These are phyloP conservation scores for Delitschia confertaspora DNA, from an alignment of 495 filamentous ascomycete species.

Conservation along the genomic window DNA sequence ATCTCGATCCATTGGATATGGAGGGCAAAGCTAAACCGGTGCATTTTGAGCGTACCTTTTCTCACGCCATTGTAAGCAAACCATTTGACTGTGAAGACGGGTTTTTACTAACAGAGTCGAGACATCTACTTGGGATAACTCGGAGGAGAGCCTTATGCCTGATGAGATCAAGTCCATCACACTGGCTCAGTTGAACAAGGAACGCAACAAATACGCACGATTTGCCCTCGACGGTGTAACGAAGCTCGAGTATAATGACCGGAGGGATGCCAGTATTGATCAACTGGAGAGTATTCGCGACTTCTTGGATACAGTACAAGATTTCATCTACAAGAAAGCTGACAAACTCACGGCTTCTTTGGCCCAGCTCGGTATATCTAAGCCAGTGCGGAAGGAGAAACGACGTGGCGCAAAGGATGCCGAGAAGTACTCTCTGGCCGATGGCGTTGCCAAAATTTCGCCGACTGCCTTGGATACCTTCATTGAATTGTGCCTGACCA, in stretches of 20 bases:
- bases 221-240: conserved; percentile 26
- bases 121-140: conserved; percentile 64
- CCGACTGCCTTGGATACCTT: conserved; percentile 61
- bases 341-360: conserved; percentile 40
- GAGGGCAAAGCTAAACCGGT: conserved; percentile 90
- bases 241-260: conserved; percentile 51
- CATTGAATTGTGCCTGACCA: conserved; percentile 71
- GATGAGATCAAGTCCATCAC: conserved; percentile 62
- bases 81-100: too few species aligned
- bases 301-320: conserved; percentile 68
- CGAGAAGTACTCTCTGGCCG: conserved; percentile 27
- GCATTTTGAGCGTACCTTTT: conserved; percentile 85
- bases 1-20: conserved; percentile 94
- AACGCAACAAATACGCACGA: conserved; percentile 57
- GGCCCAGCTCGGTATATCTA: conserved; percentile 9
- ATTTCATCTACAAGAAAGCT: conserved; percentile 55
- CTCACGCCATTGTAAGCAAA: conserved; percentile 55
- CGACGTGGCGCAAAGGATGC: conserved; percentile 2
- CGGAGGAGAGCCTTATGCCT: conserved; percentile 59
- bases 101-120: too few species aligned
- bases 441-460: conserved; percentile 75
- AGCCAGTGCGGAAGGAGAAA: not conserved
- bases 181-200: conserved; percentile 51
- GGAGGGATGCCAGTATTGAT: conserved; percentile 62
- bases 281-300: conserved; percentile 75